Base-by-base conservation (phyloP, 371 early-diverging fungal genomes). In the Mortierella sp. region DNA sequence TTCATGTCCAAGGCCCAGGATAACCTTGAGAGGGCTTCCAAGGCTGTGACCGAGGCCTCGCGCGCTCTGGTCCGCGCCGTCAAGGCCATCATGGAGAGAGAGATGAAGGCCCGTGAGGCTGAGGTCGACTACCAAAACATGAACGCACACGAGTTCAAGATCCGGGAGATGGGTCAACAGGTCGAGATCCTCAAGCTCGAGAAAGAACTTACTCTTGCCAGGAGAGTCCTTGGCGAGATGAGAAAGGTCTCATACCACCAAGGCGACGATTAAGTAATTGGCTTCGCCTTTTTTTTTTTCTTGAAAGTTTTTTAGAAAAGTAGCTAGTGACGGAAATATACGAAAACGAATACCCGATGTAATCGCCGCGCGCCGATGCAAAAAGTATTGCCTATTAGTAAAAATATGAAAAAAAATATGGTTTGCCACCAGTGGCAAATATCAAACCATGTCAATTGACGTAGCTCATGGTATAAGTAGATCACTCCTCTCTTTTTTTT, bases 121-220 rank as follows among this genome's bases (percentile, higher is more conserved):
- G 84, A 89, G 54, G 91, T 95, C 38, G 96, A 97, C 75, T 94
- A 95, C 50, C 92, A 93, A 77, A 91, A 93, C 76, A 88, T 98
- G 90, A 94, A 95, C 76, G 92, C 94, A 8, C 96, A 97, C 84
- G 98, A 99, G 88, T 96, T 96, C 88, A 98, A 98, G 92, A 95
- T 96, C 75, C 93, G 93, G 82, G 99, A 99, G 90, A 98, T 98
- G 99, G 97, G 98, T 82, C 98, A 98, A 89, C 99, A 99, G 90
- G 99, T 99, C 57, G 92, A 94, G 90, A 98, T 99, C 72, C 90
- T 98, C 76, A 97, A 97, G 88, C 90, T 99, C 57, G 99, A 99
- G 89, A 96, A 98, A 84, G 96, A 97, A 80, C 90, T 99, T 79
- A 92, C 92, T 21, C 91, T 94, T 75, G 99, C 99, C 50, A 89